These are phyloP conservation scores for Rasamsonia emersonii DNA, from an alignment of 2,329 filamentous ascomycete genomes.

Conservation along the genomic window DNA sequence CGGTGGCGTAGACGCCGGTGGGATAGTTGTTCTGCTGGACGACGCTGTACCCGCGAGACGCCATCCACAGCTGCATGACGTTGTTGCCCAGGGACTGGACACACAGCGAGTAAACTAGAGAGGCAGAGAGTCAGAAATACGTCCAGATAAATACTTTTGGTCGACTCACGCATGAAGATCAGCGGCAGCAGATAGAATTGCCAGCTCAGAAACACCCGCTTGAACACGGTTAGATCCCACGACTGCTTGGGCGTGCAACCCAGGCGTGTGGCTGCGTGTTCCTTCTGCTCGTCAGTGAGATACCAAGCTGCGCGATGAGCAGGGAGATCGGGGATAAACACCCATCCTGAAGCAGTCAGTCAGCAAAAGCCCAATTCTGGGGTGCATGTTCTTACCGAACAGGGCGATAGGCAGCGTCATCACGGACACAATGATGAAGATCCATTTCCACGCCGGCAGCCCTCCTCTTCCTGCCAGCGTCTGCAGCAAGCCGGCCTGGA, in stretches of 20 bases:
- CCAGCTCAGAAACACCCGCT: constrained; percentile 33
- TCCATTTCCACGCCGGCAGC: constrained; percentile 40
- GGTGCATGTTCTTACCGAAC: constrained; percentile 48
- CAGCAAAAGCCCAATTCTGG: constrained; percentile 15
- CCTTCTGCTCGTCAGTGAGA: constrained; percentile 22
- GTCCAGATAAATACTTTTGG: not conserved
- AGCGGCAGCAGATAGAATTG: constrained; percentile 39
- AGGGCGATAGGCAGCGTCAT: constrained; percentile 35
- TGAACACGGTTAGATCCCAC: constrained; percentile 23
- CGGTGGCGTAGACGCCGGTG: constrained; percentile 33
- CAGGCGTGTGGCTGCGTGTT: constrained; percentile 30
- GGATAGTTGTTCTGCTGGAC: constrained; percentile 41
- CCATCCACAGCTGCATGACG: constrained; percentile 40
- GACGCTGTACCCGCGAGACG: constrained; percentile 34
- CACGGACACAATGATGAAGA: constrained; percentile 42
- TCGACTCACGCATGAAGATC: constrained; percentile 36
- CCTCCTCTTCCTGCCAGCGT: constrained; percentile 29
- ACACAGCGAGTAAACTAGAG: constrained; percentile 34
- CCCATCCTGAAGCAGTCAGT: constrained; percentile 26
- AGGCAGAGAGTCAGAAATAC: not conserved
- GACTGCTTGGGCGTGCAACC: constrained; percentile 21
- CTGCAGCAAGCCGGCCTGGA: constrained; percentile 26
- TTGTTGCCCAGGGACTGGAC: constrained; percentile 38
- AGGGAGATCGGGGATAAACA: constrained; percentile 38
- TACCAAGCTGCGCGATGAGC: constrained; percentile 35